Evolutionary conservation across 2,329 filamentous ascomycete species (phyloP).

Genomic region (Nigrospora oryzae): DNA sequence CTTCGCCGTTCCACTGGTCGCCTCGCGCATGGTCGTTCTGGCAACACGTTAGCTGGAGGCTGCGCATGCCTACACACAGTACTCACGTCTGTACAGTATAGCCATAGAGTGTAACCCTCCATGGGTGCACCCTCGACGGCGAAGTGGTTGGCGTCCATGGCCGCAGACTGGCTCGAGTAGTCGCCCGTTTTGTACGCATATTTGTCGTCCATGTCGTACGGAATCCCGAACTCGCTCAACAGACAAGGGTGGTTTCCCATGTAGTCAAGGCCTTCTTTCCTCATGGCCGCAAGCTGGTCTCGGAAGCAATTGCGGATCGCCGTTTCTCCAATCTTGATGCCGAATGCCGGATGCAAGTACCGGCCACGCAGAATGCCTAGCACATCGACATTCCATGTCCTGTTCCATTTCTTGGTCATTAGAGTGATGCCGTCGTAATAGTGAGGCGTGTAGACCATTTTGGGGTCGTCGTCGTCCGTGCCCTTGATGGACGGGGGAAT

Average conservation of each 20-base stretch:
- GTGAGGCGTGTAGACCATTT: slow-evolving; percentile 87
- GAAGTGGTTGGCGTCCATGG: slow-evolving; percentile 94
- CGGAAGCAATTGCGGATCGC: slow-evolving; percentile 90
- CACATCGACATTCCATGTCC: slow-evolving; percentile 93
- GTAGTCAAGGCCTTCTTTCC: slow-evolving; percentile 78
- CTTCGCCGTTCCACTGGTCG: slow-evolving; percentile 96
- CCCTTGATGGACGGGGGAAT: slow-evolving; percentile 83
- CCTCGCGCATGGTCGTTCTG: slow-evolving; percentile 83
- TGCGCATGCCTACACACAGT: background rate
- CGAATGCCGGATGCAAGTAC: slow-evolving; percentile 83
- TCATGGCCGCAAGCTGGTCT: slow-evolving; percentile 76
- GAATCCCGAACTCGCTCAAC: slow-evolving; percentile 93
- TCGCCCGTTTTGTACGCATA: slow-evolving; percentile 92
- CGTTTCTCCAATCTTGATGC: slow-evolving; percentile 84
- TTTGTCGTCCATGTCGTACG: slow-evolving; percentile 97
- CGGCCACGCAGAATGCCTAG: slow-evolving; percentile 83
- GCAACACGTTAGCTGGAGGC: background rate
- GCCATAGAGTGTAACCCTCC: slow-evolving; percentile 85
- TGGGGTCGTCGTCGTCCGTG: slow-evolving; percentile 79
- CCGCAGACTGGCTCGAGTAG: slow-evolving; percentile 84
- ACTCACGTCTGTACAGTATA: slow-evolving; percentile 65
- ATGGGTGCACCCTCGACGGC: slow-evolving; percentile 76
- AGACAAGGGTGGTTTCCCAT: slow-evolving; percentile 85
- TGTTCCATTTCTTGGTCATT: slow-evolving; percentile 98
- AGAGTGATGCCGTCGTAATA: slow-evolving; percentile 96